phyloP scores from a whole-genome alignment of 768 basidiomycete species.

The Leucosporidium yakuticum region DNA sequence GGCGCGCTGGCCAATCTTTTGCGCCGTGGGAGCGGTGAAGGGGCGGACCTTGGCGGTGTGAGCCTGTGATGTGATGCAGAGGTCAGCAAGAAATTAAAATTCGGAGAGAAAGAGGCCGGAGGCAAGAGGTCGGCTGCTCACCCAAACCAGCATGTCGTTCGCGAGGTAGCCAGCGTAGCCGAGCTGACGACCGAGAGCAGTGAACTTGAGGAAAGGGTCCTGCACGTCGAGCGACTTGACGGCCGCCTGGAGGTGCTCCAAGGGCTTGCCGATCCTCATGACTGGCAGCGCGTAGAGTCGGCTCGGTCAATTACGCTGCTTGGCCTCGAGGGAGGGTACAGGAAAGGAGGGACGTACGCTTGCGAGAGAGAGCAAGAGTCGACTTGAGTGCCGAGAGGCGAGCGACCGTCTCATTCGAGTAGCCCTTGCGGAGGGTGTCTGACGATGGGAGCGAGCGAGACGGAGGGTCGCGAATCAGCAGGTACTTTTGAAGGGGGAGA shows the following conservation, averaged over 20 bases:
- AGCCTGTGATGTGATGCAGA: constrained; percentile 15
- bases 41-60: constrained; percentile 38
- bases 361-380: constrained; percentile 76
- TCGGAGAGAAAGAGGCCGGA: constrained; percentile 21
- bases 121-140: constrained; percentile 48
- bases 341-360: constrained; percentile 54
- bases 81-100: background rate
- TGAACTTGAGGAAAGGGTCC: constrained; percentile 63
- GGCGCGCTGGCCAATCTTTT: constrained; percentile 29
- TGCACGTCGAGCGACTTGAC: constrained; percentile 52
- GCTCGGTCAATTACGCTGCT: too few species aligned
- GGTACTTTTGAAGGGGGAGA: background rate
- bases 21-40: constrained; percentile 17
- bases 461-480: background rate
- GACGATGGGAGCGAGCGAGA: background rate
- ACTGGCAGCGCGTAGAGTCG: constrained; percentile 50
- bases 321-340: background rate
- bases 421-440: constrained; percentile 57
- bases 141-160: constrained; percentile 81
- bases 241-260: constrained; percentile 89
- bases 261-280: constrained; percentile 83
- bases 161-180: constrained; percentile 81
- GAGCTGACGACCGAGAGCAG: constrained; percentile 74
- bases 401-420: constrained; percentile 59
- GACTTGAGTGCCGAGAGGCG: constrained; percentile 78